Evolutionary conservation across 2,329 filamentous ascomycete genomes (phyloP).

Genomic region (Tolypocladium amazonense): DNA sequence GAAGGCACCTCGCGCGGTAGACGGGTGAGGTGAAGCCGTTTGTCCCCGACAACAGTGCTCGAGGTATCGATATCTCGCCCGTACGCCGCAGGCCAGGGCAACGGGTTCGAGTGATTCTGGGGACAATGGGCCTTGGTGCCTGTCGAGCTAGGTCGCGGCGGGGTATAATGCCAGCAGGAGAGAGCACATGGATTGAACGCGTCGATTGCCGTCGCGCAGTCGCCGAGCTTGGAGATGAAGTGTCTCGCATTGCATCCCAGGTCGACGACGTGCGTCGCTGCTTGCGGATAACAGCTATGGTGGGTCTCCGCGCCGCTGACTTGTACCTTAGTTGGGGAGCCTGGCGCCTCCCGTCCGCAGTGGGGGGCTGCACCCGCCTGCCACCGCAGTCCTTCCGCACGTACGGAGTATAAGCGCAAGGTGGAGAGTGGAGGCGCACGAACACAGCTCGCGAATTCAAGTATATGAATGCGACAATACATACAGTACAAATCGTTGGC

Average conservation of each 20-base stretch:
- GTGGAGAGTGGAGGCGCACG: too few relatives aligned
- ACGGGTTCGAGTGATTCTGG: background rate
- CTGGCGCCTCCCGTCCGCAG: background rate
- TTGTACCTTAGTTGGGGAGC: too few relatives aligned
- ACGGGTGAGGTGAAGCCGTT: background rate
- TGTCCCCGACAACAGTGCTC: background rate
- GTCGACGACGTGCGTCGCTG: too few relatives aligned
- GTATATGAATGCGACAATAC: background rate
- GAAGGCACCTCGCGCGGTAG: background rate
- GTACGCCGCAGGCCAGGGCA: background rate
- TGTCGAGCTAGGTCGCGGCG: background rate
- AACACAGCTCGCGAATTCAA: background rate
- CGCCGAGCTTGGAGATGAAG: background rate
- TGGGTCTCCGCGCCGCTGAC: too few relatives aligned
- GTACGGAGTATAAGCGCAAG: background rate
- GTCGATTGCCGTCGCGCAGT: background rate
- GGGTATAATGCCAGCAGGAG: background rate
- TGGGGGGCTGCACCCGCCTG: background rate
- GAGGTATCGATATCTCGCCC: background rate
- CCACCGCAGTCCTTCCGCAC: too few relatives aligned
- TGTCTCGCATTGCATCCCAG: background rate
- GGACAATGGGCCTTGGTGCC: background rate
- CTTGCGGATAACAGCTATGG: background rate
- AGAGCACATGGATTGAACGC: background rate
- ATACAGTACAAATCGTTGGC: background rate